These are phyloP conservation scores for Wickerhamomyces kurtzmanii DNA, from an alignment of 805 yeast genomes.

Conservation along the genomic window DNA sequence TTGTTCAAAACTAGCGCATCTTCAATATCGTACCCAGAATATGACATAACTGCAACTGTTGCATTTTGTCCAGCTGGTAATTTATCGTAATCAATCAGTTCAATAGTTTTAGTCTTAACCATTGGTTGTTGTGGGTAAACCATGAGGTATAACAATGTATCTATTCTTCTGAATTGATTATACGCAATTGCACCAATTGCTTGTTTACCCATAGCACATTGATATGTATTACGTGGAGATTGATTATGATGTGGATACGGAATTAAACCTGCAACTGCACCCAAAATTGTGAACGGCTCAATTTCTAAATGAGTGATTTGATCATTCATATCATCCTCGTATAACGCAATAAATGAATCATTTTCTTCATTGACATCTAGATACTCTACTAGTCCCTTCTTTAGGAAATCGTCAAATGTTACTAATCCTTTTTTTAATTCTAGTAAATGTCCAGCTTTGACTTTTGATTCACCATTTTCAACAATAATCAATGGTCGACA, in stretches of 20 bases:
- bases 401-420: constrained; percentile 86
- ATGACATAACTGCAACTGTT: constrained; percentile 97
- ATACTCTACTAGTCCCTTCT: constrained; percentile 84
- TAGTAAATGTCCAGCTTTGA: constrained; percentile 59
- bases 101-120: constrained; percentile 97
- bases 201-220: constrained; percentile 97
- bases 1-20: constrained; percentile 95
- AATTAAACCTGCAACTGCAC: constrained; percentile 88
- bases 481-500: constrained; percentile 95
- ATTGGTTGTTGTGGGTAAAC: constrained; percentile 99
- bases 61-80: constrained; percentile 99
- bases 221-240: constrained; percentile 87
- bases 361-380: constrained; percentile 96
- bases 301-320: constrained; percentile 85
- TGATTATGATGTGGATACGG: constrained; percentile 92
- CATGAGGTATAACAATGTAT: constrained; percentile 87
- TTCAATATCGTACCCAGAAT: constrained; percentile 98
- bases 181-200: constrained; percentile 99
- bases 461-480: constrained; percentile 59
- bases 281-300: constrained; percentile 87
- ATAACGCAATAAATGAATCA: constrained; percentile 85
- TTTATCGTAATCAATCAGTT: constrained; percentile 89
- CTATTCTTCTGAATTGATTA: constrained; percentile 92
- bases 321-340: constrained; percentile 53
- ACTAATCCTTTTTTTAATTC: constrained; percentile 57